Evolutionary conservation across 2,329 filamentous ascomycete genomes (phyloP), one percentile per base, ranked within the genome.

Genomic region (Neurospora sp.): DNA sequence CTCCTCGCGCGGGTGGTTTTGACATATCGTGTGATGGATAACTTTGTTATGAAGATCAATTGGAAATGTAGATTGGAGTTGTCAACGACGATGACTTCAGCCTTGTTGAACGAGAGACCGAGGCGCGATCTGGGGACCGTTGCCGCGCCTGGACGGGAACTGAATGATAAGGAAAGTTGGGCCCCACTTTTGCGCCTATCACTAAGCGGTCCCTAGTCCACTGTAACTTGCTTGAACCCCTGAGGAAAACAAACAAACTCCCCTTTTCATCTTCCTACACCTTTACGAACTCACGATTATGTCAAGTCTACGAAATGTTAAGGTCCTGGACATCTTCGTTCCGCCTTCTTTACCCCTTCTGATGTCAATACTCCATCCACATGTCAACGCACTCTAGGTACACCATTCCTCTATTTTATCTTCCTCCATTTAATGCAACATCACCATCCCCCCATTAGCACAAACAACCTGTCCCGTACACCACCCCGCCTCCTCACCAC

Each of bases 381-480:
- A 28, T 28, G 28, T 28, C 4, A 28, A 28, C 28, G 4, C 28
- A 28, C 28, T 28, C 28, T 28, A 28, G 3, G 3, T 4, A 28
- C 28, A 28, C 3, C 28, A 28, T 28, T 1, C 28, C 28, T 28
- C 1, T 28, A 28, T 28, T 28, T 28, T 28, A 28, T 28, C 28
- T 28, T 28, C 23, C 23, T 28, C 23, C 28, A 43, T 72, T 74
- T 62, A 79, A 69, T 76, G 75, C 72, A 76, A 68, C 78, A 80
- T 79, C 68, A 82, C 68, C 87, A 93, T 89, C 7, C 92, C 92
- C 1, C 92, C 92, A 77, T 95, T 95, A 8, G 91, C 91, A 80
- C 90, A 92, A 4, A 96, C 86, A 33, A 93, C 90, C 78, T 90
- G 91, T 1, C 92, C 92, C 0, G 92, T 96, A 76, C 88, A 90